Evolutionary conservation across 1,284 basidiomycete species (phyloP), one percentile per base, ranked within the genome.

Genomic region (Ganoderma resinaceum): DNA sequence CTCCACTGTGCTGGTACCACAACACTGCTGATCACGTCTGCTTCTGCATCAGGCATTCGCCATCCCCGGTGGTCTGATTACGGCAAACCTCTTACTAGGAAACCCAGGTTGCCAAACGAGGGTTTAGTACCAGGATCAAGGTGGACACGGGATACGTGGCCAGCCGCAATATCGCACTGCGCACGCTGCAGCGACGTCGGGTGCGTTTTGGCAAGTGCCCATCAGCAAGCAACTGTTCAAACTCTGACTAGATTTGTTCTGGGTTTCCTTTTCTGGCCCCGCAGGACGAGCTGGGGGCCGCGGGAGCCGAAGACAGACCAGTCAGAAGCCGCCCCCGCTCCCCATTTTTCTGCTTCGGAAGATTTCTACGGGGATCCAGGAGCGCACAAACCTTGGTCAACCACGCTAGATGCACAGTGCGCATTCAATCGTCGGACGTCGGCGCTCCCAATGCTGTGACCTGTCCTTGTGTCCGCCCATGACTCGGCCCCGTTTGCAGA

Each of bases 371-470:
- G 49, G 33, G 26, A 26, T 61, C 49, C 65, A 40, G 33, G 57
- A 31, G 57, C 66, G 29, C 33, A 35, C 65, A 55, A 67, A 67
- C 61, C 66, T 63, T 63, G 63, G 52, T 62, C 53, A 31, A 35
- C 49, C 65, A 63, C 61, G 59, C 66, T 63, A 57, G 58, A 60
- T 58, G 58, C 49, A 38, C 60, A 18, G 52, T 23, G 35, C 60
- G 20, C 61, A 66, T 63, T 62, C 49, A 52, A 33, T 40, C 59
- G 66, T 67, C 68, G 68, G 68, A 67, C 57, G 60, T 70, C 71
- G 69, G 71, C 69, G 64, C 46, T 60, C 61, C 71, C 59, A 60
- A 66, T 26, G 69, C 69, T 70, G 66, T 70, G 71, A 70, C 67
- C 26, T 58, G 55, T 57, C 67, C 59, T 67, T 61, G 42, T n/a